phyloP scores from a whole-genome alignment of 192 early-diverging fungal genomes.

The Coemansia sp. region DNA sequence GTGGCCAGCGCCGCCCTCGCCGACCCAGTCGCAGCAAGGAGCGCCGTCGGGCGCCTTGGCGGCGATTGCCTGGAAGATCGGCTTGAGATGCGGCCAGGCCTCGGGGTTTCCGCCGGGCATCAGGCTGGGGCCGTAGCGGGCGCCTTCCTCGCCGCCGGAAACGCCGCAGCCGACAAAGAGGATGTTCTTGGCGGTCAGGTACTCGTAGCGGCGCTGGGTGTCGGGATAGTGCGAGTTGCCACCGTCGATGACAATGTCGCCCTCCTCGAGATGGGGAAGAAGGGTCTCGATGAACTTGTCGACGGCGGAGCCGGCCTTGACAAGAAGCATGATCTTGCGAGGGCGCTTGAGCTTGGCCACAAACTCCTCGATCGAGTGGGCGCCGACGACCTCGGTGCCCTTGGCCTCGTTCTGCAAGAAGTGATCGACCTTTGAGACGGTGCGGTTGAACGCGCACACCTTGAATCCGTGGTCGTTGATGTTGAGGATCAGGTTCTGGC shows the following conservation, averaged over 20 bases:
- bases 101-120: slow-evolving; percentile 95
- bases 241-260: slow-evolving; percentile 98
- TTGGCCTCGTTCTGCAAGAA: slow-evolving; percentile 97
- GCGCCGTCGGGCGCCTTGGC: slow-evolving; percentile 79
- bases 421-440: slow-evolving; percentile 87
- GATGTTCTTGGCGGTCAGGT: slow-evolving; percentile 86
- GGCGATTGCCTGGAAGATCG: slow-evolving; percentile 94
- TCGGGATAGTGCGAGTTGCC: slow-evolving; percentile 99
- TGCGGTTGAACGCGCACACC: slow-evolving; percentile 96
- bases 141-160: slow-evolving; percentile 98
- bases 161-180: slow-evolving; percentile 96
- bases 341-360: slow-evolving; percentile 91
- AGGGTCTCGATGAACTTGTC: slow-evolving; percentile 93
- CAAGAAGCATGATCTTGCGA: slow-evolving; percentile 96
- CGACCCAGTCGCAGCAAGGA: slow-evolving; percentile 99
- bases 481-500: slow-evolving; percentile 96
- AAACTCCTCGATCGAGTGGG: slow-evolving; percentile 91
- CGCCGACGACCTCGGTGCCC: slow-evolving; percentile 91
- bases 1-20: slow-evolving; percentile 94
- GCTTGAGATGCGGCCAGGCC: slow-evolving; percentile 92
- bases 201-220: slow-evolving; percentile 83
- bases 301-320: slow-evolving; percentile 94
- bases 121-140: slow-evolving; percentile 91
- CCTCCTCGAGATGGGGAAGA: slow-evolving; percentile 80
- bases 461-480: slow-evolving; percentile 96